A percentile compares a stretch with the other conserved stretches of the same genome.
phyloP scores from a whole-genome alignment of 257 asterid species.

The Handroanthus guayacan region DNA sequence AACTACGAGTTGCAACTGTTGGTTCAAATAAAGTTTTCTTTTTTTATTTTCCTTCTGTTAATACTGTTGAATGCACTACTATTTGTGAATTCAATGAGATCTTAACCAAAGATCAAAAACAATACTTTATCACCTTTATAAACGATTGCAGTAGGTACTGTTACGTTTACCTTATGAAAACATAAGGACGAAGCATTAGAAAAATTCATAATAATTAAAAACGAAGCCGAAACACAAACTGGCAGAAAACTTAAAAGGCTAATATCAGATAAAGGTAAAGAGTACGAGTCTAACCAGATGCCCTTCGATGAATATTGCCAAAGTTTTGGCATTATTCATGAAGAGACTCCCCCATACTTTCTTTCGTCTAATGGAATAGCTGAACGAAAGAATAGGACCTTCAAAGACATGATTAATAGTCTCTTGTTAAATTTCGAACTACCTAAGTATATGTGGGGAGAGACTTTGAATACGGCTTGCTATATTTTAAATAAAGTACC shows the following conservation, averaged over 20 bases:
- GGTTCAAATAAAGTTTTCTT: not conserved
- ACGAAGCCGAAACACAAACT: not conserved
- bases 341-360: not conserved
- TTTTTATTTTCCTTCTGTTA: not conserved
- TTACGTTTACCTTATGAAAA: not conserved
- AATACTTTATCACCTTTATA: not conserved
- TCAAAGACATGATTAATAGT: not conserved
- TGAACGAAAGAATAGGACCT: not conserved
- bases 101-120: not conserved
- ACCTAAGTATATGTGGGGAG: not conserved
- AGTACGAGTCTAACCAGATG: not conserved
- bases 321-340: not conserved
- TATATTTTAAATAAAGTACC: not conserved
- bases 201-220: not conserved
- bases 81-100: not conserved
- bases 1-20: not conserved
- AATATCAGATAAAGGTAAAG: not conserved
- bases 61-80: not conserved
- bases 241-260: not conserved
- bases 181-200: not conserved
- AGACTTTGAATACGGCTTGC: not conserved
- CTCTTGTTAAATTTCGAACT: not conserved
- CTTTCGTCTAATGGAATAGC: not conserved
- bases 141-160: not conserved
- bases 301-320: not conserved